Evolutionary conservation across 805 yeast species (phyloP).

Genomic region (Diddensiella transvaalensis): DNA sequence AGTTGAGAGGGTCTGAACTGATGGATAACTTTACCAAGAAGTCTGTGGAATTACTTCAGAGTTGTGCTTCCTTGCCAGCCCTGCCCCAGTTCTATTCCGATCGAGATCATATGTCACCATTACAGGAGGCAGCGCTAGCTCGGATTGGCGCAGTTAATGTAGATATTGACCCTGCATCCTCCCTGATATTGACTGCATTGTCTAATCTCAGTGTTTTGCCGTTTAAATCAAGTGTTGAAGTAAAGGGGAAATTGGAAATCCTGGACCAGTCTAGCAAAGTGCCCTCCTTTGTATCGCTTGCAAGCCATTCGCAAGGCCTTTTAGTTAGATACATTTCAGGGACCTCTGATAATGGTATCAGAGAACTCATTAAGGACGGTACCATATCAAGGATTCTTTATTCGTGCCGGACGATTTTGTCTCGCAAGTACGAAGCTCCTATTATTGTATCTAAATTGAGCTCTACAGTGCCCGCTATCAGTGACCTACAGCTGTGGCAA

Average conservation of each 20-base stretch:
- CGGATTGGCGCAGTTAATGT: conserved; percentile 39
- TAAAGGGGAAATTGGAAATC: background rate
- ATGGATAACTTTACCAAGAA: conserved; percentile 32
- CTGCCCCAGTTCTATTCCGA: conserved; percentile 59
- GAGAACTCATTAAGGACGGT: conserved; percentile 5
- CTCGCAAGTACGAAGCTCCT: conserved; percentile 21
- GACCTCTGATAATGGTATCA: conserved; percentile 1
- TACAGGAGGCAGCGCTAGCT: conserved; percentile 59
- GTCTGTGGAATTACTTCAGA: conserved; percentile 56
- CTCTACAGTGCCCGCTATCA: background rate
- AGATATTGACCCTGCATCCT: conserved; percentile 2
- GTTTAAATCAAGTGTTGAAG: background rate
- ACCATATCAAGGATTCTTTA: conserved; percentile 13
- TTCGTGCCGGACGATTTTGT: conserved; percentile 13
- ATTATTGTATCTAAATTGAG: conserved; percentile 1
- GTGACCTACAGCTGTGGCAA: conserved; percentile 25
- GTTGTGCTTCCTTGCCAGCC: conserved; percentile 70
- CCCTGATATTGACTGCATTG: conserved; percentile 9
- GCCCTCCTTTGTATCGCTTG: conserved; percentile 19
- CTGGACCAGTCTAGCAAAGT: conserved; percentile 4
- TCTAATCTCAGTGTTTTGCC: conserved; percentile 7
- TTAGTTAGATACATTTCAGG: background rate
- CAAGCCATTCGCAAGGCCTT: conserved; percentile 7
- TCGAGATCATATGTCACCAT: conserved; percentile 50
- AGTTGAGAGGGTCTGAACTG: conserved; percentile 22